phyloP scores from a whole-genome alignment of 768 basidiomycete genomes.

The Dentipellis fragilis region DNA sequence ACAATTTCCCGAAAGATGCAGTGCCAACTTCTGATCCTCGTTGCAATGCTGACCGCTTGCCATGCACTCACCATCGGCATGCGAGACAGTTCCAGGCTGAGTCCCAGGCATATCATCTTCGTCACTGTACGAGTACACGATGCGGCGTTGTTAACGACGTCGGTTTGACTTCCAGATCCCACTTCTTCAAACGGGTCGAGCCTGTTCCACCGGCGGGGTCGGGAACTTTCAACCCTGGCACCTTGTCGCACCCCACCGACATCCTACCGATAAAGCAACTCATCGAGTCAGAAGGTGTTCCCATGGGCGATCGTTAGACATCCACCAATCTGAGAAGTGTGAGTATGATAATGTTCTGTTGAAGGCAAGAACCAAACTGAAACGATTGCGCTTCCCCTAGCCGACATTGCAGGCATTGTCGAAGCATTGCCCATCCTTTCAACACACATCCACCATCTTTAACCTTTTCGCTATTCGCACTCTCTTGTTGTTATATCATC shows the following conservation, averaged over 20 bases:
- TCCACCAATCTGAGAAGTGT: no score
- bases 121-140: no score
- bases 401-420: no score
- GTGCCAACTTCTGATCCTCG: neutral
- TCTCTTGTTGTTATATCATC: no score
- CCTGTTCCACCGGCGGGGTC: constrained; percentile 1
- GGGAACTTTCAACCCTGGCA: constrained; percentile 1
- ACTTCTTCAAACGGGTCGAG: neutral
- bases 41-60: neutral
- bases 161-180: neutral
- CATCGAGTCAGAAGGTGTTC: neutral
- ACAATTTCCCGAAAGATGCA: neutral
- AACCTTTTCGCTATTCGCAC: no score
- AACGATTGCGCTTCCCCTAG: no score
- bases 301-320: neutral
- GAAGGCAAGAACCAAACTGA: no score
- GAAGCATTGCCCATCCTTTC: no score
- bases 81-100: neutral
- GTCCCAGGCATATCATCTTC: no score
- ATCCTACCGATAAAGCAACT: neutral
- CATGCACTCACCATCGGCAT: neutral
- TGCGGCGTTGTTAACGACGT: no score
- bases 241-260: neutral
- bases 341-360: no score
- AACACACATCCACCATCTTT: no score